These are phyloP conservation scores for Hymenotorrendiella dingleyae DNA, from an alignment of 2,329 filamentous ascomycete species.

Conservation along the genomic window DNA sequence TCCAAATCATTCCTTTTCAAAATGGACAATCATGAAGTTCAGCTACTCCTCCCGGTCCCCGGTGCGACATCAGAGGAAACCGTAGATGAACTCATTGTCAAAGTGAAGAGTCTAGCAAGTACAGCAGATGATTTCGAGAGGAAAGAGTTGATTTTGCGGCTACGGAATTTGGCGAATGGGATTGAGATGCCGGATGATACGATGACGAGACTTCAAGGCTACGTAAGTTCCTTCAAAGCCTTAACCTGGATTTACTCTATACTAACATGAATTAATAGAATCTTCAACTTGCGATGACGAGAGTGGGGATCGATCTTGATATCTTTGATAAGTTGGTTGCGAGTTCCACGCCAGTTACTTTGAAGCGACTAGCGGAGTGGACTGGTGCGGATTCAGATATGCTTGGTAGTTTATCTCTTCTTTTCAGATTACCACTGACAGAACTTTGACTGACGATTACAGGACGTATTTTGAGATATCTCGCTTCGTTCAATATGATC, in stretches of 20 bases:
- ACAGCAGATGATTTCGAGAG: neutral
- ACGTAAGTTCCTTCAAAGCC: neutral
- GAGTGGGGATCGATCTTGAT: neutral
- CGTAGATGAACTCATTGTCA: too few species aligned
- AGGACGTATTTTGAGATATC: slow-evolving; percentile 1
- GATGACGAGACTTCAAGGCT: neutral
- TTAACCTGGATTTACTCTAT: neutral
- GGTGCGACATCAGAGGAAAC: too few species aligned
- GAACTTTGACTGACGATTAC: neutral
- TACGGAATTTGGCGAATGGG: neutral
- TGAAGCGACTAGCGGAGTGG: neutral
- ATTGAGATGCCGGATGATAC: slow-evolving; percentile 1
- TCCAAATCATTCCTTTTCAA: too few species aligned
- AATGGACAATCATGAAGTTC: too few species aligned
- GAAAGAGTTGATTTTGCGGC: neutral
- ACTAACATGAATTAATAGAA: too few species aligned
- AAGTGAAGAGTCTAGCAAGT: neutral
- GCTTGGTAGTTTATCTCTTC: neutral
- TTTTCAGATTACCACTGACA: neutral
- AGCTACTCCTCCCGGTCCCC: too few species aligned
- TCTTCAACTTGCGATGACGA: neutral
- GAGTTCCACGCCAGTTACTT: neutral
- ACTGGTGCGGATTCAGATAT: neutral
- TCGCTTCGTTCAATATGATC: slow-evolving; percentile 1
- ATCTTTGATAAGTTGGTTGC: neutral